Evolutionary conservation across 305 asterid genomes (phyloP).

Genomic region (Solanum hybrid): DNA sequence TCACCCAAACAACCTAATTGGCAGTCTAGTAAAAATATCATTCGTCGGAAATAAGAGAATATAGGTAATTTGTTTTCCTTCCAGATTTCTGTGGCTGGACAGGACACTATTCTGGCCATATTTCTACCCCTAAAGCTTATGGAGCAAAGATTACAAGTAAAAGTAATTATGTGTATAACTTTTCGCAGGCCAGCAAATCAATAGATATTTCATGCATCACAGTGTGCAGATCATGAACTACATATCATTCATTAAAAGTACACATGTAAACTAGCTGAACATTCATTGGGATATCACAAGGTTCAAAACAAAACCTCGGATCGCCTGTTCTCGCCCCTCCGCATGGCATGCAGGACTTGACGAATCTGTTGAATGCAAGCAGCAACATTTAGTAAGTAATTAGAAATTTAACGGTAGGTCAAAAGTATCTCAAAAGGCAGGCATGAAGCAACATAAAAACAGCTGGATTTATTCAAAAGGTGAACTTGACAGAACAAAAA

Average conservation of each 20-base stretch:
- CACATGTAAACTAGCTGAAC: not conserved
- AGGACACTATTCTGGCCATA: not conserved
- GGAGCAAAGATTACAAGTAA: not conserved
- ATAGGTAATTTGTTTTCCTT: not conserved
- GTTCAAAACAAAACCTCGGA: slow-evolving; percentile 27
- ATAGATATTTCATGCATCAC: not conserved
- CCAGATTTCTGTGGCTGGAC: not conserved
- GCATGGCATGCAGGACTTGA: slow-evolving; percentile 30
- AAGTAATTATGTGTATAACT: not conserved
- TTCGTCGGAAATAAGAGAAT: not conserved
- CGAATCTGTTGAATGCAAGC: slow-evolving; percentile 27
- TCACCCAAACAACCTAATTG: not conserved
- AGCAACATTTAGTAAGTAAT: not conserved
- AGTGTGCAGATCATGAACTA: not conserved
- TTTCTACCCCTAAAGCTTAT: not conserved
- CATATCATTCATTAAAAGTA: not conserved
- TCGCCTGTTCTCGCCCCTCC: slow-evolving; percentile 23
- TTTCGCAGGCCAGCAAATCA: not conserved
- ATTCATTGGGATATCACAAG: not conserved
- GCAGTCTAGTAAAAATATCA: not conserved
- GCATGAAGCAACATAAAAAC: not conserved
- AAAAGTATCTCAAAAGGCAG: not conserved
- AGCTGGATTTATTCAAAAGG: not conserved
- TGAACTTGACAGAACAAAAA: not conserved
- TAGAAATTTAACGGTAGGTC: not conserved